Evolutionary conservation across 768 basidiomycete genomes (phyloP), one percentile per base, ranked within the genome.

Genomic region (Pleurotus cornucopiae): DNA sequence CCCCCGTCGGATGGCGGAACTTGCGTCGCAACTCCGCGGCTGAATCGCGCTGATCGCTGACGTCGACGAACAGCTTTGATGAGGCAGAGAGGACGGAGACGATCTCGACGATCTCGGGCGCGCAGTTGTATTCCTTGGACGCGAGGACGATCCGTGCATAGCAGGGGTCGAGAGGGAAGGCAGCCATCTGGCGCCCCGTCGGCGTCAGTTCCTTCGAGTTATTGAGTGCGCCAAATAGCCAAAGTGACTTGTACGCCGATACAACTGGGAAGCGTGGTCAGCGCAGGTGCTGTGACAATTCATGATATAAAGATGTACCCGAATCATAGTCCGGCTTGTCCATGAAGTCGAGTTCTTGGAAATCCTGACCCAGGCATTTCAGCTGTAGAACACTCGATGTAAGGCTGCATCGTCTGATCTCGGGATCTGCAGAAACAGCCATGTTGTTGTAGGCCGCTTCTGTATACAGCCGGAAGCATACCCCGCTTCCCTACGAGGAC

Each of bases 391-490:
- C 79, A 55, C 89, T 90, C 16, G 89, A 85, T 4, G 89, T 83
- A 26, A 98, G 76, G 64, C 89, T 89, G 64, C 87, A 90, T 9
- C 97, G 85, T 60, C 88, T 82, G 46, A 99, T 97, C 71, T 98
- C 97, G 1, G 96, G 96, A 62, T 91, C 84, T 12, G 86, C 76
- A 6, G 89, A 80, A 11, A 77, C 61, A 4, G 75, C 71, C 79
- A 98, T 81, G 9, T 71, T 69, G 45, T 81, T 75, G 70, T 89
- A 98, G 4, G 84, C 80, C 3, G 82, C 77, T 67, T 95, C 89
- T 0, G 96, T 94, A 71, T 96, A 99, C 11, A 99, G 74, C 20
- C 97, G 84, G 72, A 91, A 99, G 70, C 97, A 99, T 46, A 80
- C 76, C 6, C 97, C 97, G 30, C 77, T 73, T 3, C 91, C 86